Evolutionary conservation across 1,139 yeast genomes (phyloP).

Genomic region (Kodamaea sp.): DNA sequence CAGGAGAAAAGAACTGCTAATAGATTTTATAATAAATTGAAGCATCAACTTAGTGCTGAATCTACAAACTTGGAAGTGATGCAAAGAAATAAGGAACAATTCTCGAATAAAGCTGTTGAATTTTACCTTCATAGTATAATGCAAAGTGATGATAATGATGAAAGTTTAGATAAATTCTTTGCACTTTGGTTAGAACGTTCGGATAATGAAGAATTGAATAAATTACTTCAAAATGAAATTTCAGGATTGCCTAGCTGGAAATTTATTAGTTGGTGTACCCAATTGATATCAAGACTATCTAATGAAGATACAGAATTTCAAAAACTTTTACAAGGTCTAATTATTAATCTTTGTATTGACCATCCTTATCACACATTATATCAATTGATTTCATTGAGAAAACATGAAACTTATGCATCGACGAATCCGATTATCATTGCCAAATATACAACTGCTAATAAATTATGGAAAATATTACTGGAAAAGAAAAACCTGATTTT

Average conservation of each 20-base stretch:
- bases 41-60: constrained; percentile 49
- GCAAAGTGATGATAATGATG: constrained; percentile 36
- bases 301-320: constrained; percentile 54
- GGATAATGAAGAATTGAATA: constrained; percentile 38
- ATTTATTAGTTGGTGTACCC: constrained; percentile 79
- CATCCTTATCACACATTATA: constrained; percentile 83
- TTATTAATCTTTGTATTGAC: constrained; percentile 48
- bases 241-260: constrained; percentile 51
- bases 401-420: constrained; percentile 36
- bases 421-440: constrained; percentile 36
- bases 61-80: constrained; percentile 41
- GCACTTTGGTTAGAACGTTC: constrained; percentile 80
- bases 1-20: constrained; percentile 50
- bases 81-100: constrained; percentile 33
- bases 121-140: constrained; percentile 57
- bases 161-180: constrained; percentile 71
- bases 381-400: constrained; percentile 55
- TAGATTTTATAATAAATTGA: constrained; percentile 46
- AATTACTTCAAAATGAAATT: constrained; percentile 28
- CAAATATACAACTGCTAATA: constrained; percentile 50
- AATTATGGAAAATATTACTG: constrained; percentile 37
- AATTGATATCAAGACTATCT: constrained; percentile 69
- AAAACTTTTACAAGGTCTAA: constrained; percentile 43
- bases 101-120: constrained; percentile 54
- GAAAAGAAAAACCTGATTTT: constrained; percentile 22